Conservation (phyloP, 257 asterid genomes). For the Perilla frutescens region DNA sequence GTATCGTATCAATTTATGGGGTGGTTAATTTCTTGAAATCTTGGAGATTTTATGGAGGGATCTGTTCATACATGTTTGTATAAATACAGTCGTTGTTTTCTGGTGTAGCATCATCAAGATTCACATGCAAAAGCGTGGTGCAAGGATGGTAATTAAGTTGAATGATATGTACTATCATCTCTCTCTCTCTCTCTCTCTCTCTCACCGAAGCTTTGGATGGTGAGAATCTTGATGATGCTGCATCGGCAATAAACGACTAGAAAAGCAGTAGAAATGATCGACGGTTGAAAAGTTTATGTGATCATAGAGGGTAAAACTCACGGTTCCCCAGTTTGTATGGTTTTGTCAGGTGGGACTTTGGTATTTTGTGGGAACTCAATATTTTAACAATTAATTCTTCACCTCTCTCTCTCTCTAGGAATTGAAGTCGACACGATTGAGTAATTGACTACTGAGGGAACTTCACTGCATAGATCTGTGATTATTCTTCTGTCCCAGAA, state of each 20-base stretch:
- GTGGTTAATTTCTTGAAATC: background rate
- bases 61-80: slow-evolving; percentile 12
- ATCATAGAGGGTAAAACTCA: slow-evolving; percentile 24
- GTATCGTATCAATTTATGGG: background rate
- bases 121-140: slow-evolving; percentile 44
- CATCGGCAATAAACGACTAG: slow-evolving; percentile 50
- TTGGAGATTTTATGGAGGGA: slow-evolving; percentile 22
- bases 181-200: slow-evolving; percentile 14
- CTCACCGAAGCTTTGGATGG: slow-evolving; percentile 27
- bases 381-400: background rate
- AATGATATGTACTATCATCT: background rate
- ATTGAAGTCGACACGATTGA: slow-evolving; percentile 16
- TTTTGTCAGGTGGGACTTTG: slow-evolving; percentile 29
- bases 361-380: slow-evolving; percentile 19
- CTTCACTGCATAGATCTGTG: slow-evolving; percentile 30
- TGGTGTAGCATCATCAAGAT: slow-evolving; percentile 59
- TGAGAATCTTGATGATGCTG: slow-evolving; percentile 60
- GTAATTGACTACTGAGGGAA: slow-evolving; percentile 25
- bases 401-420: background rate
- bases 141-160: background rate
- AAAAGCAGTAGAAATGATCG: slow-evolving; percentile 4
- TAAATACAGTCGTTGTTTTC: slow-evolving; percentile 44
- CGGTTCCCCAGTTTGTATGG: slow-evolving; percentile 20
- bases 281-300: slow-evolving; percentile 9
- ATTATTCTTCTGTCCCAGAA: slow-evolving; percentile 36